Evolutionary conservation across 306 rosid genomes (phyloP).

Genomic region (Cucumis hystrix): DNA sequence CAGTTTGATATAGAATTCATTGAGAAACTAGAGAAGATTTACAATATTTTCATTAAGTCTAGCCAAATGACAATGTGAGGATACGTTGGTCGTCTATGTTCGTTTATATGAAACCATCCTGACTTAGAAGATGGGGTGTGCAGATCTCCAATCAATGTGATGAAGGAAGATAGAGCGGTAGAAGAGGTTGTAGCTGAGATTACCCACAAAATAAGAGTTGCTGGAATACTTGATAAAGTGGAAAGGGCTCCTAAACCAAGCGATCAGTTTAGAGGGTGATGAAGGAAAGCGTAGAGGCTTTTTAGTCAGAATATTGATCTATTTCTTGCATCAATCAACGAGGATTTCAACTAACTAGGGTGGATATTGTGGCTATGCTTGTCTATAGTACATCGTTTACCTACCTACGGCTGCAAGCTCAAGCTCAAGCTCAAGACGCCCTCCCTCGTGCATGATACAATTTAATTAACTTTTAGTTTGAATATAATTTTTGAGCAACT

Average conservation of each 20-base stretch:
- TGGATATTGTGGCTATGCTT: background rate
- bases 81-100: background rate
- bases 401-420: background rate
- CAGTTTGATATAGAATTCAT: background rate
- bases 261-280: background rate
- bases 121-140: conserved; percentile 1
- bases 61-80: background rate
- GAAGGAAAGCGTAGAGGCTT: background rate
- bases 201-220: background rate
- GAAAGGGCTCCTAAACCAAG: background rate
- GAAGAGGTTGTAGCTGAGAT: background rate
- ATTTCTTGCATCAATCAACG: background rate
- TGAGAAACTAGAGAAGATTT: background rate
- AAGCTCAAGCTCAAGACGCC: background rate
- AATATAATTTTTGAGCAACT: background rate
- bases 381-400: background rate
- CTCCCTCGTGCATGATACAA: background rate
- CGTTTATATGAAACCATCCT: background rate
- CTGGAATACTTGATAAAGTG: background rate
- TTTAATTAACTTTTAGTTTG: background rate
- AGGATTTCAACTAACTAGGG: background rate
- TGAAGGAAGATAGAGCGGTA: background rate
- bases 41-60: background rate
- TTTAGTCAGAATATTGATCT: background rate
- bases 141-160: background rate